A percentile compares a stretch with the other conserved stretches of the same genome.
phyloP scores from a whole-genome alignment of 2,329 filamentous ascomycete genomes.

The Dryadomyces quercus-mongolicae region DNA sequence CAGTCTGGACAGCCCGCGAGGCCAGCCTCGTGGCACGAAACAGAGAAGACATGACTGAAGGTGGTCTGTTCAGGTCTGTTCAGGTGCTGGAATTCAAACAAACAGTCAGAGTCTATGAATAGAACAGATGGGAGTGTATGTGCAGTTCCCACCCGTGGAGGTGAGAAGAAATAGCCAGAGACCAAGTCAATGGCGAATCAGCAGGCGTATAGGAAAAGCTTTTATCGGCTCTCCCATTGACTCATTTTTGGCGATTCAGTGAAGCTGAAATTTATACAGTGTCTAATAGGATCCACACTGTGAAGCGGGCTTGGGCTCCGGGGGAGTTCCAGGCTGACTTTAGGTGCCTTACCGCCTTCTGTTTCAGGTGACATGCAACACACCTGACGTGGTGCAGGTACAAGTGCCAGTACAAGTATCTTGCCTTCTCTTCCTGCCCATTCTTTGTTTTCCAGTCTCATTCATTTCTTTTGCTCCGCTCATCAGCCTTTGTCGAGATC shows the following conservation, averaged over 20 bases:
- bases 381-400: not conserved
- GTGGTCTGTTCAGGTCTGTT: too few relatives aligned
- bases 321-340: not conserved
- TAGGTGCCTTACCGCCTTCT: not conserved
- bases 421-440: not conserved
- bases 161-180: too few relatives aligned
- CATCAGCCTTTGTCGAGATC: not conserved
- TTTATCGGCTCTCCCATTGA: not conserved
- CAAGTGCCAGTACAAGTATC: not conserved
- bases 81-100: too few relatives aligned
- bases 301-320: not conserved
- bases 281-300: not conserved
- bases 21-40: not conserved
- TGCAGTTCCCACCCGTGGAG: not conserved
- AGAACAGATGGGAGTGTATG: not conserved
- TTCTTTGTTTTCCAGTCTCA: not conserved
- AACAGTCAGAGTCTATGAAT: too few relatives aligned
- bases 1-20: constrained; percentile 8
- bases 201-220: not conserved
- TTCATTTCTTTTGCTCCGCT: not conserved
- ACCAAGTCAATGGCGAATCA: not conserved
- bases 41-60: not conserved
- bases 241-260: not conserved
- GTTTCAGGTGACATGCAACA: not conserved
- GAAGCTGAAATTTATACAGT: not conserved